Evolutionary conservation across 2,329 filamentous ascomycete species (phyloP).

Genomic region (Clonostachys chloroleuca): DNA sequence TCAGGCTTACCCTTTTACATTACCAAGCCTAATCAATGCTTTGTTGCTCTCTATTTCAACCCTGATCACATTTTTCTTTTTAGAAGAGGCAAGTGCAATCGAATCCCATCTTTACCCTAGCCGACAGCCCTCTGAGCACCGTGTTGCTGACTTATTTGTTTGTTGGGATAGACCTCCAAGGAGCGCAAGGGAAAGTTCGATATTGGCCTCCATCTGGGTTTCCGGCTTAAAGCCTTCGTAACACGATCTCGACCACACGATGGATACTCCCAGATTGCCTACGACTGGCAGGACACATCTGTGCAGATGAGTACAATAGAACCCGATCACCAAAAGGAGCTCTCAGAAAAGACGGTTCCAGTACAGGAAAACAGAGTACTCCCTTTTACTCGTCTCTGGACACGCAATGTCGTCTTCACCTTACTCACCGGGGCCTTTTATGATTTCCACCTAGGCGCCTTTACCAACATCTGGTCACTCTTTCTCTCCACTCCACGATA

Average conservation of each 20-base stretch:
- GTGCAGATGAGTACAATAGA: conserved; percentile 1
- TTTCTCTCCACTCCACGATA: conserved; percentile 64
- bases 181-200: conserved; percentile 40
- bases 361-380: conserved; percentile 10
- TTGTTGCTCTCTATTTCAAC: conserved; percentile 52
- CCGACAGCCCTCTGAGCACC: not conserved
- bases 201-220: conserved; percentile 29
- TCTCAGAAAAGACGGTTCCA: conserved; percentile 5
- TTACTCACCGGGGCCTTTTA: conserved; percentile 64
- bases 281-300: conserved; percentile 1
- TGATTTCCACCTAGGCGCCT: conserved; percentile 66
- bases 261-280: conserved; percentile 15
- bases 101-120: not conserved
- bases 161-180: conserved; percentile 33
- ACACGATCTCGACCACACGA: conserved; percentile 16
- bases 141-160: not conserved
- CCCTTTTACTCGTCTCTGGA: conserved; percentile 38
- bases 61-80: conserved; percentile 52
- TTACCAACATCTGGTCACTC: conserved; percentile 64
- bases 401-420: conserved; percentile 41
- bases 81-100: conserved; percentile 54
- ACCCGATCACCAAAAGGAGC: not conserved
- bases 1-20: conserved; percentile 60
- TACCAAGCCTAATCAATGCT: conserved; percentile 65
- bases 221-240: conserved; percentile 20